Evolutionary conservation across 148 eudicot genomes (phyloP).

Genomic region (Silene latifolia): DNA sequence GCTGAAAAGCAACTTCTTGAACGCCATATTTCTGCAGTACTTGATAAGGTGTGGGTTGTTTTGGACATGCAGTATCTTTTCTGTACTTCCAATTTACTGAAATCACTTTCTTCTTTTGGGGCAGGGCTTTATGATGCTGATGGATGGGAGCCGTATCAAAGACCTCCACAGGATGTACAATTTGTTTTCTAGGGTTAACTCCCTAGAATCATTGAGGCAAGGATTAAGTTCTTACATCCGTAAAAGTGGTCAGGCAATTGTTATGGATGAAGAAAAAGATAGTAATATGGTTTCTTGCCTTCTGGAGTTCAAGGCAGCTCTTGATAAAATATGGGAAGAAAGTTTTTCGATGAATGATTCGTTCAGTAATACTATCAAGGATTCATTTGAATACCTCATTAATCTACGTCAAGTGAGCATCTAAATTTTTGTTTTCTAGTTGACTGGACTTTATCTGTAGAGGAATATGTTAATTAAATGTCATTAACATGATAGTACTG

Average conservation of each 20-base stretch:
- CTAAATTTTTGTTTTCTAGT: neutral
- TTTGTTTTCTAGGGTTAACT: slow-evolving; percentile 67
- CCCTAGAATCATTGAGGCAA: slow-evolving; percentile 78
- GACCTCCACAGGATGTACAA: slow-evolving; percentile 81
- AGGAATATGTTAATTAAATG: neutral
- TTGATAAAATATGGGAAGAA: slow-evolving; percentile 91
- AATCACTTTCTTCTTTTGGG: slow-evolving; percentile 15
- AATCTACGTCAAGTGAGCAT: slow-evolving; percentile 84
- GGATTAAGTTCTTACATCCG: slow-evolving; percentile 73
- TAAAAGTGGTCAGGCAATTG: slow-evolving; percentile 73
- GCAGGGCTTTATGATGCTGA: slow-evolving; percentile 84
- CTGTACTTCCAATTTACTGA: neutral
- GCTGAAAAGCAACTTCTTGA: slow-evolving; percentile 89
- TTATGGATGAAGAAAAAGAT: slow-evolving; percentile 95
- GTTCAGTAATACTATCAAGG: slow-evolving; percentile 85
- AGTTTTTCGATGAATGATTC: slow-evolving; percentile 83
- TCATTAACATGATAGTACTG: neutral
- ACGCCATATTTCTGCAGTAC: slow-evolving; percentile 76
- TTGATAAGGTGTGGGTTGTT: slow-evolving; percentile 64
- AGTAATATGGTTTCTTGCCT: slow-evolving; percentile 90
- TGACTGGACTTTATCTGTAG: neutral
- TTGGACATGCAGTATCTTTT: neutral
- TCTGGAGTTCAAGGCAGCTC: slow-evolving; percentile 76
- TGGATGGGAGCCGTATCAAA: slow-evolving; percentile 80
- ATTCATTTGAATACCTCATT: slow-evolving; percentile 91